Conservation (phyloP, 192 early-diverging fungal genomes). For the Podila verticillata region DNA sequence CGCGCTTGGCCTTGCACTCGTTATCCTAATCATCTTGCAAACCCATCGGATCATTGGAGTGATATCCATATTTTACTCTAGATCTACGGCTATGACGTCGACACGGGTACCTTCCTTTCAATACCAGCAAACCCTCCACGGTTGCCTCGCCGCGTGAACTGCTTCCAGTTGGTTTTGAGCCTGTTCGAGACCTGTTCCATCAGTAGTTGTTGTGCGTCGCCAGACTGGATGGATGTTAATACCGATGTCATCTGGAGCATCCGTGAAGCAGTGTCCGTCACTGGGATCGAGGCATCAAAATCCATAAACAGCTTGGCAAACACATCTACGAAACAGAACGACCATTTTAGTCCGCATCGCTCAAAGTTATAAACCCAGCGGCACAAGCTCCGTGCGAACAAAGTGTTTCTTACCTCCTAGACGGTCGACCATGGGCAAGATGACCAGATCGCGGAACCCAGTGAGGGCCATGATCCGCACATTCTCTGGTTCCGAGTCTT, state of each 20-base stretch:
- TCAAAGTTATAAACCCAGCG: background rate
- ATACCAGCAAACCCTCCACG: conserved; percentile 66
- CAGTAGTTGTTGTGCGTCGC: conserved; percentile 55
- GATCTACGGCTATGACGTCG: background rate
- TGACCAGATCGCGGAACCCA: conserved; percentile 73
- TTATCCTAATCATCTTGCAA: no score
- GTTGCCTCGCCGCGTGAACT: conserved; percentile 63
- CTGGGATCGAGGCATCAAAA: conserved; percentile 70
- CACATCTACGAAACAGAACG: conserved; percentile 54
- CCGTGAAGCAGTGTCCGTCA: conserved; percentile 70
- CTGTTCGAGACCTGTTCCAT: conserved; percentile 63
- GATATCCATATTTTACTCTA: no score
- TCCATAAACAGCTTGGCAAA: conserved; percentile 71
- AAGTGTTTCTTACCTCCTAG: conserved; percentile 66
- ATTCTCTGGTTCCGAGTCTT: conserved; percentile 61
- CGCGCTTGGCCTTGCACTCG: no score
- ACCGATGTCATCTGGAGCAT: conserved; percentile 80
- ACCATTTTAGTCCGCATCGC: background rate
- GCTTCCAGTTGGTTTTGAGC: conserved; percentile 65
- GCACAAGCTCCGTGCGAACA: background rate
- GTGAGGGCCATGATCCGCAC: conserved; percentile 69
- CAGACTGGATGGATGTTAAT: conserved; percentile 62
- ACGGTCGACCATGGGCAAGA: conserved; percentile 67
- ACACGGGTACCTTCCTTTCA: conserved; percentile 15
- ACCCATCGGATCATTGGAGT: no score